These are phyloP conservation scores for Exophiala bonariae DNA, from an alignment of 2,329 filamentous ascomycete genomes.

Conservation along the genomic window DNA sequence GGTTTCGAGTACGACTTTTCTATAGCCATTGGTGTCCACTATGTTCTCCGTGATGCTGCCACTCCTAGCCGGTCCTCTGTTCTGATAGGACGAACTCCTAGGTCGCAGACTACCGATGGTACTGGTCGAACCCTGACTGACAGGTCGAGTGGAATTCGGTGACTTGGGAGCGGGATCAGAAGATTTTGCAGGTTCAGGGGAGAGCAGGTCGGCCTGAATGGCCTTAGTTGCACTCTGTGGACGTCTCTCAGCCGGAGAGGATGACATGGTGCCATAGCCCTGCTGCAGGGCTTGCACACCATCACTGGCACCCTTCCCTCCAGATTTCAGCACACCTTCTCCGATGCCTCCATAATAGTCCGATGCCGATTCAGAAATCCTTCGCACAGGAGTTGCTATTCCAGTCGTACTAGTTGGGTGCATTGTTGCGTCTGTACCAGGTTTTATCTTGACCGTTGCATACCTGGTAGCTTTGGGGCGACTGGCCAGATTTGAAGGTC, in stretches of 20 bases:
- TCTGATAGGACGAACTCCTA: slow-evolving; percentile 36
- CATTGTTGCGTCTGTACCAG: slow-evolving; percentile 41
- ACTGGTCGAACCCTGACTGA: slow-evolving; percentile 16
- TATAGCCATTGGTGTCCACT: slow-evolving; percentile 71
- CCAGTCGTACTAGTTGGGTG: slow-evolving; percentile 30
- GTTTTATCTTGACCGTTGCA: slow-evolving; percentile 66
- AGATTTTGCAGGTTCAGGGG: not conserved
- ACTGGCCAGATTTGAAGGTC: slow-evolving; percentile 63
- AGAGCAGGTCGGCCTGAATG: slow-evolving; percentile 22
- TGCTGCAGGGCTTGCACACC: slow-evolving; percentile 62
- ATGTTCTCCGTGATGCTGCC: slow-evolving; percentile 79
- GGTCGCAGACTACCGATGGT: slow-evolving; percentile 28
- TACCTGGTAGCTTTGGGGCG: slow-evolving; percentile 62
- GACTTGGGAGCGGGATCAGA: slow-evolving; percentile 1
- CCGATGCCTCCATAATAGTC: slow-evolving; percentile 54
- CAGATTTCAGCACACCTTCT: slow-evolving; percentile 53
- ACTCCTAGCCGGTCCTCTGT: slow-evolving; percentile 60
- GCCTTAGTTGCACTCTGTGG: slow-evolving; percentile 29
- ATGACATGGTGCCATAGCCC: slow-evolving; percentile 50
- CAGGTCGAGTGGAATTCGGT: slow-evolving; percentile 16
- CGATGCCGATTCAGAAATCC: slow-evolving; percentile 32
- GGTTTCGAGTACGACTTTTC: slow-evolving; percentile 73
- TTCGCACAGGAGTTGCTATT: slow-evolving; percentile 38
- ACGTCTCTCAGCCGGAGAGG: slow-evolving; percentile 21
- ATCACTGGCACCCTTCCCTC: slow-evolving; percentile 62